Evolutionary conservation across 345 rosid genomes (phyloP).

Genomic region (Noccaea bulbosa): DNA sequence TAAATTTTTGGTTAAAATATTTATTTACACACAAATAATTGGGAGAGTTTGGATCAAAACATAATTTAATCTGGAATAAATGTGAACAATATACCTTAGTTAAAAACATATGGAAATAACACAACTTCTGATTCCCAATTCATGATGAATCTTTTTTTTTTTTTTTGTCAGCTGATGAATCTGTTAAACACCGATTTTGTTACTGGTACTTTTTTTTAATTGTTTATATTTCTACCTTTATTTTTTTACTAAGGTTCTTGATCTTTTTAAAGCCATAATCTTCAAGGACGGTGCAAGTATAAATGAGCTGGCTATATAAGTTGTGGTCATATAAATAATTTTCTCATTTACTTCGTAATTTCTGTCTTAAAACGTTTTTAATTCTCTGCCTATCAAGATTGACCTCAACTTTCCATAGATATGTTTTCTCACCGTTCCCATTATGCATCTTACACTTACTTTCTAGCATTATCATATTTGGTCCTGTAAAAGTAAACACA

Average conservation of each 20-base stretch:
- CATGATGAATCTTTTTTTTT: not conserved
- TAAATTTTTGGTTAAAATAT: not conserved
- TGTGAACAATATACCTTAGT: too few relatives aligned
- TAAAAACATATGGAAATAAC: not conserved
- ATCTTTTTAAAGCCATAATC: conserved; percentile 9
- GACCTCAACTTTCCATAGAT: conserved; percentile 26
- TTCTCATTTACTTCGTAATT: not conserved
- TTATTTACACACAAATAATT: too few relatives aligned
- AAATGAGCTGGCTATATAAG: conserved; percentile 11
- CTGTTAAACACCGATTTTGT: not conserved
- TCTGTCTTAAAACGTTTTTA: not conserved
- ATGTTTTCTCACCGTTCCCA: conserved; percentile 27
- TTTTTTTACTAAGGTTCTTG: not conserved
- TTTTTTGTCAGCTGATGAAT: not conserved
- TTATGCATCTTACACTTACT: conserved; percentile 20
- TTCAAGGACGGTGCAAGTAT: conserved; percentile 34
- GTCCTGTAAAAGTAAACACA: not conserved
- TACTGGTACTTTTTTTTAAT: not conserved
- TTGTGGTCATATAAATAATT: not conserved
- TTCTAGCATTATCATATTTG: not conserved
- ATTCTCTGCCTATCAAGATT: conserved; percentile 10
- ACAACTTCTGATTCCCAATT: too few relatives aligned
- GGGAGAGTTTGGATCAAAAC: too few relatives aligned
- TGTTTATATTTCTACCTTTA: not conserved
- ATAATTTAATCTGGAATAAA: too few relatives aligned